Percentiles rank a stretch among this genome's conserved stretches.
phyloP scores from a whole-genome alignment of 1,139 yeast genomes.

The Nematodospora anomalae region DNA sequence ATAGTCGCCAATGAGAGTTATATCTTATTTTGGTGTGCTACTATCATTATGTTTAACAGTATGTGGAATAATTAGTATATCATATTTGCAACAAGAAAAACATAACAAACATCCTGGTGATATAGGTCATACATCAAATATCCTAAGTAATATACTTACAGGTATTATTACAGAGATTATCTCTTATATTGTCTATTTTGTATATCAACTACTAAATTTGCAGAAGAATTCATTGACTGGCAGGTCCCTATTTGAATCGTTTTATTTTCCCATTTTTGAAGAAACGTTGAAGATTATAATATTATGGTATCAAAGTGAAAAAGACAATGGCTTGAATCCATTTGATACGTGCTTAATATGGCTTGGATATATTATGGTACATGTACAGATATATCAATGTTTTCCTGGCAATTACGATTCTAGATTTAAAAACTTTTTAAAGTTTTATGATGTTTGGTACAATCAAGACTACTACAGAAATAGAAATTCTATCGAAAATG shows the following conservation, averaged over 20 bases:
- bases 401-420: constrained; percentile 10
- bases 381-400: constrained; percentile 9
- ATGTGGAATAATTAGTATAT: background rate
- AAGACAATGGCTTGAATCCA: constrained; percentile 1
- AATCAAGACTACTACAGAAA: constrained; percentile 11
- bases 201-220: background rate
- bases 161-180: background rate
- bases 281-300: constrained; percentile 10
- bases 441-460: constrained; percentile 13
- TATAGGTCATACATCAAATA: background rate
- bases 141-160: background rate
- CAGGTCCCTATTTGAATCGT: constrained; percentile 8
- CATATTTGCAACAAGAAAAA: background rate
- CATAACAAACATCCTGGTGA: background rate
- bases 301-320: constrained; percentile 7
- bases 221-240: background rate
- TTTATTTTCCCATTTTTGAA: constrained; percentile 13
- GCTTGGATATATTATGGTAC: constrained; percentile 10
- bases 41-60: background rate
- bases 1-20: constrained; percentile 4
- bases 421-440: constrained; percentile 10
- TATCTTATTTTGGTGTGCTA: constrained; percentile 3
- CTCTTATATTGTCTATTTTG: constrained; percentile 2
- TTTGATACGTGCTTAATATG: constrained; percentile 9
- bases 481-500: constrained; percentile 4